A percentile compares a stretch with the other conserved stretches of the same genome.
Evolutionary conservation across 805 yeast genomes (phyloP).

Genomic region (Wilhelminamyces savonicus): DNA sequence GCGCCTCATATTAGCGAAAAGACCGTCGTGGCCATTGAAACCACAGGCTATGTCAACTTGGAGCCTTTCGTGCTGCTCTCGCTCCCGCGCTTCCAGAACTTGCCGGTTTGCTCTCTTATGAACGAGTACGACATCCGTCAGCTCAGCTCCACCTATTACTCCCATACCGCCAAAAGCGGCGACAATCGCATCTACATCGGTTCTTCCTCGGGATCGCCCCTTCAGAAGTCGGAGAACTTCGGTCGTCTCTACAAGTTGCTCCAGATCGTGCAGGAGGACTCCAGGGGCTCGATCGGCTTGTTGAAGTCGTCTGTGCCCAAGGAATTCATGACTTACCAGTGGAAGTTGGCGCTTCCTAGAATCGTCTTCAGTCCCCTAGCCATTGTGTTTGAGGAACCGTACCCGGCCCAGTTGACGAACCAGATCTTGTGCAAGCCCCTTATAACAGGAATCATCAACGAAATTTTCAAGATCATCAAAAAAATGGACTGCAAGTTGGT

Average conservation of each 20-base stretch:
- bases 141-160: slow-evolving; percentile 17
- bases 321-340: slow-evolving; percentile 67
- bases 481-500: slow-evolving; percentile 73
- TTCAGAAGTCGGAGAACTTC: slow-evolving; percentile 11
- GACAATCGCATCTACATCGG: slow-evolving; percentile 43
- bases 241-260: slow-evolving; percentile 22
- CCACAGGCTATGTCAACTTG: slow-evolving; percentile 64
- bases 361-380: slow-evolving; percentile 75
- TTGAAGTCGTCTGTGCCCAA: slow-evolving; percentile 45
- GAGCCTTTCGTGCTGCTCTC: slow-evolving; percentile 60
- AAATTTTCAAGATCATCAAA: slow-evolving; percentile 65
- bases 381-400: slow-evolving; percentile 65
- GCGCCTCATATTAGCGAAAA: slow-evolving; percentile 20
- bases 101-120: slow-evolving; percentile 48
- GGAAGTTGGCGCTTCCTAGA: slow-evolving; percentile 78
- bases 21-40: slow-evolving; percentile 58
- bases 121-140: slow-evolving; percentile 53
- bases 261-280: slow-evolving; percentile 28
- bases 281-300: slow-evolving; percentile 34
- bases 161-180: slow-evolving; percentile 22
- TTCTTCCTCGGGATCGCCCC: slow-evolving; percentile 28
- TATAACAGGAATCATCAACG: slow-evolving; percentile 71
- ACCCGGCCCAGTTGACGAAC: slow-evolving; percentile 49
- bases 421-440: slow-evolving; percentile 84
- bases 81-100: slow-evolving; percentile 23